These are phyloP conservation scores for Sphenostylis stenocarpa DNA, from an alignment of 306 rosid species.

Conservation along the genomic window DNA sequence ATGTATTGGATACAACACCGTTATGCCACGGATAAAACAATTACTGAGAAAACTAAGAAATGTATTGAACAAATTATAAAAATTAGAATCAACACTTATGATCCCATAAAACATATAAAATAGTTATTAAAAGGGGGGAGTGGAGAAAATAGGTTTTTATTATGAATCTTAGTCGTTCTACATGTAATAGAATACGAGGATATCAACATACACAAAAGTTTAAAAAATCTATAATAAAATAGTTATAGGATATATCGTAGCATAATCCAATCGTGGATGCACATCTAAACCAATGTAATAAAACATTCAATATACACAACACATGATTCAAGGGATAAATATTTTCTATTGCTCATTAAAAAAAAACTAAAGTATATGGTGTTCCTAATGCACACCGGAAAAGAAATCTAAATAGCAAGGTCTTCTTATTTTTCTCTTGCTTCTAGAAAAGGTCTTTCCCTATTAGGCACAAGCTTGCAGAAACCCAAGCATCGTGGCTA, in stretches of 20 bases:
- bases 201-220: neutral
- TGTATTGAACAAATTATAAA: neutral
- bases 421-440: no score
- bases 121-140: neutral
- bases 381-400: no score
- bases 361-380: constrained; percentile 2
- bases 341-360: neutral
- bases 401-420: no score
- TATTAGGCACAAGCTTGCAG: no score
- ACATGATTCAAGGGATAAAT: neutral
- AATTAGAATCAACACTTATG: neutral
- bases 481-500: no score
- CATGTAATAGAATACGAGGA: neutral
- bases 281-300: neutral
- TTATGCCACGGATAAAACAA: neutral
- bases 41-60: neutral
- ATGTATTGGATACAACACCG: neutral
- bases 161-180: neutral
- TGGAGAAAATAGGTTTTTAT: neutral
- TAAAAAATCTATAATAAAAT: neutral
- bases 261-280: neutral
- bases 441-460: no score
- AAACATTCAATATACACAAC: neutral
- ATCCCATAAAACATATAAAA: neutral
- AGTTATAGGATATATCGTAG: neutral